These are phyloP conservation scores for Hirsutella minnesotensis DNA, from an alignment of 2,329 filamentous ascomycete species.

Conservation along the genomic window DNA sequence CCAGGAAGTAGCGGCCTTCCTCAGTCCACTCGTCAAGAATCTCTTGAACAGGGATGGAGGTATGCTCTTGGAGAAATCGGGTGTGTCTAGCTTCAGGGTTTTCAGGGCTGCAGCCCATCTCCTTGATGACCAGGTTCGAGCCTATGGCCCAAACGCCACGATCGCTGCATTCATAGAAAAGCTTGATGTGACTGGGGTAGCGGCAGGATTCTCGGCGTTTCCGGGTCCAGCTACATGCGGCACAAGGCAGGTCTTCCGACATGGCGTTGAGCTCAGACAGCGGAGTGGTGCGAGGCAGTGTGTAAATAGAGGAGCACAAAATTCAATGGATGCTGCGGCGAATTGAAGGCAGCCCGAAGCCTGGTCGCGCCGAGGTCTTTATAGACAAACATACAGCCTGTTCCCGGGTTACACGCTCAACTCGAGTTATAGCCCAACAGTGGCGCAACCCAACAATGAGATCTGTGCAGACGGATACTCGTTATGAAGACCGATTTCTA, in stretches of 20 bases:
- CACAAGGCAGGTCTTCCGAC: slow-evolving; percentile 2
- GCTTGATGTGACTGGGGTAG: slow-evolving; percentile 7
- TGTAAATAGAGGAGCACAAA: neutral
- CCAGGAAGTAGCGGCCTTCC: slow-evolving; percentile 6
- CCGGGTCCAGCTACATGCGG: slow-evolving; percentile 6
- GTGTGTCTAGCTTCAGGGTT: slow-evolving; percentile 6
- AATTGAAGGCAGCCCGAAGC: neutral
- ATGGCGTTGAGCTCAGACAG: neutral
- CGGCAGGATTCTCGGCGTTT: slow-evolving; percentile 4
- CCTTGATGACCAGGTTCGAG: slow-evolving; percentile 17
- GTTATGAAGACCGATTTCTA: no score
- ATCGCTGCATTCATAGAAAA: slow-evolving; percentile 14
- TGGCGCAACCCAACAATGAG: no score
- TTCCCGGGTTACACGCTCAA: no score
- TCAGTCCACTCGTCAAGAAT: slow-evolving; percentile 7
- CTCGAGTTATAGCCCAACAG: no score
- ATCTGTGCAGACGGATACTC: no score
- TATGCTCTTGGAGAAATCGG: slow-evolving; percentile 5
- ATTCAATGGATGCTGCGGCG: neutral
- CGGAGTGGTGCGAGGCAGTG: no score
- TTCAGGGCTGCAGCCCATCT: slow-evolving; percentile 6
- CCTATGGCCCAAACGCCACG: slow-evolving; percentile 18
- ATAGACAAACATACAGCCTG: neutral
- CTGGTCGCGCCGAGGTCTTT: neutral
- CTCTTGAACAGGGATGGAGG: slow-evolving; percentile 5